Conservation (phyloP, 73 alveolate species). For the Paramecium octaurelia region DNA sequence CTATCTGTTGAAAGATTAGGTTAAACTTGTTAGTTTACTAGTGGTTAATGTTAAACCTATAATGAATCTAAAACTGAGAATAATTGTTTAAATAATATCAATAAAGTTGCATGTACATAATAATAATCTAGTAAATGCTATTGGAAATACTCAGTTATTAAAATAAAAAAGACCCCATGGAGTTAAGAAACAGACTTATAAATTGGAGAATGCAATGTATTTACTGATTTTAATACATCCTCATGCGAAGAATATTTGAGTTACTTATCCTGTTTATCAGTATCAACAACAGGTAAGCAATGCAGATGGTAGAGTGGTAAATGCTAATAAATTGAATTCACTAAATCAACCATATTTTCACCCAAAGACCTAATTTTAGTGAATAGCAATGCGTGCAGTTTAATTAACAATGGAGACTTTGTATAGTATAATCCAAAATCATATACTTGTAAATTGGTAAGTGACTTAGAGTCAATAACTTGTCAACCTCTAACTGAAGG, state of each 20-base stretch:
- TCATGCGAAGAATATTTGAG: not conserved
- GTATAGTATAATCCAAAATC: not conserved
- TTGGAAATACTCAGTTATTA: not conserved
- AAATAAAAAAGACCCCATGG: not conserved
- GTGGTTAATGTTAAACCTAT: not conserved
- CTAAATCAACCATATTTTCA: not conserved
- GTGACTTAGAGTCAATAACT: not conserved
- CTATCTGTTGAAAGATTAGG: not conserved
- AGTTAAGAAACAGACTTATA: not conserved
- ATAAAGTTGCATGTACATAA: not conserved
- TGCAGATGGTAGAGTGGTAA: not conserved
- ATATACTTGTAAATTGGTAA: not conserved
- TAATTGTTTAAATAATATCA: not conserved
- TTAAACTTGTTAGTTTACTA: not conserved
- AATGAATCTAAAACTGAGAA: not conserved
- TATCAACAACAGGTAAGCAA: not conserved
- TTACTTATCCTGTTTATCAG: not conserved
- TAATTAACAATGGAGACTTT: not conserved
- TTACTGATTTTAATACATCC: not conserved
- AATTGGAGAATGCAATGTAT: not conserved
- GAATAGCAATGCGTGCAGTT: conserved; percentile 10
- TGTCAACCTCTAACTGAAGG: not conserved
- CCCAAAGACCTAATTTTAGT: not conserved
- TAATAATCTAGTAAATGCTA: not conserved
- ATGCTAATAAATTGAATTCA: not conserved